Base-by-base conservation (phyloP, 805 yeast genomes). In the Cephaloascus fragrans region DNA sequence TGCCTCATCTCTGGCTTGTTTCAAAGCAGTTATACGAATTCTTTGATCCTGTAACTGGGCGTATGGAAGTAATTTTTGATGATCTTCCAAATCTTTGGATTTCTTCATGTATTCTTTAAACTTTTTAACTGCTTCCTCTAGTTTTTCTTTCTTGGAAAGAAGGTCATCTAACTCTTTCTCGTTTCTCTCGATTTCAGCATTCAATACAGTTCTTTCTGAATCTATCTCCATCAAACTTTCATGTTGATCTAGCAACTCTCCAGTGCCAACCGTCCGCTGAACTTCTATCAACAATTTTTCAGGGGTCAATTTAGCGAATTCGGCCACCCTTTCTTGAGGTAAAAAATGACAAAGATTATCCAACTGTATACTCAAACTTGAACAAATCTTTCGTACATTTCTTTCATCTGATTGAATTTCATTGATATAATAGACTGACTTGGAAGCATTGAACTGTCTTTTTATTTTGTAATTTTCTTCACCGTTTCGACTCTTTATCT, bases 271-370 rank as follows among this genome's bases (percentile, higher is more conserved):
- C 1, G 96, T 87, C 42, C 90, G 63, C 51, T 88, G 86, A 1
- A 95, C 85, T 49, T 86, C 95, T 19, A 66, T 50, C 10, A 93
- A 64, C 6, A 90, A 61, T 43, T 77, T 77, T 44, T 83, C 88
- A 1, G 94, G 84, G 20, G 83, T 72, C 46, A 86, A 62, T 3
- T 81, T 74, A 0, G 97, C 95, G 64, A 93, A 93, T 46, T 85
- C 87, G 2, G 95, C 90, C 4, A 93, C 97, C 43, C 94, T 70
- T 50, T 90, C 97, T 55, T 93, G 99, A 0, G 98, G 96, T 40
- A 93, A 63, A 52, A 93, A 93, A 54, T 90, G 97, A 52, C 97
- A 89, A 37, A 90, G 66, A 54, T 90, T 93, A 53, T 87, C 94
- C 41, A 93, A 67, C 52, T 93, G 97, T 42, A 93, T 83, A 51